Evolutionary conservation across 768 basidiomycete genomes (phyloP), one percentile per base, ranked within the genome.

Genomic region (Pleurotus giganteus): DNA sequence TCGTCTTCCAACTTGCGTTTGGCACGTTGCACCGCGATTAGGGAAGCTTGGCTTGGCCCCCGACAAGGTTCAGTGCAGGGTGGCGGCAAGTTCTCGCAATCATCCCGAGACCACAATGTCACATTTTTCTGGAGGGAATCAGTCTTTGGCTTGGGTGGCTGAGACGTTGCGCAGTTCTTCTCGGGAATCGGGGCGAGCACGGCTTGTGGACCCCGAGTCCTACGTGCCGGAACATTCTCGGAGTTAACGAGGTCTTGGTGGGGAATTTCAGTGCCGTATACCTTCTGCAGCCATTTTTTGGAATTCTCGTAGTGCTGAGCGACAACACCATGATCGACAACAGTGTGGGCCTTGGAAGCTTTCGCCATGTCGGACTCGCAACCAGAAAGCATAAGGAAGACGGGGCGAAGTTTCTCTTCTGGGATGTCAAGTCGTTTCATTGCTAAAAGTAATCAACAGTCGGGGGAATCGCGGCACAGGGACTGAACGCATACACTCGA

Each of bases 291-390:
- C 72, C 78, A 81, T 49, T 63, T 66, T 49, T 71, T 67, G 17
- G 79, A 73, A 41, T 72, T 71, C 13, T 64, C 60, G 47, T 73
- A 67, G 60, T 84, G 78, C 19, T 64, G 62, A 1, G 63, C 56
- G 15, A 68, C 66, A n/a, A 61, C 57, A n/a, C 62, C 62, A 0
- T 69, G 63, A 31, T 66, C 60, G 19, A 63, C 65, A 24, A 49
- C 59, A 1, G 63, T 50, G 34, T 60, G 15, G 41, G 60, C 29
- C 57, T 69, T 70, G 19, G 65, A 62, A 32, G 58, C 59, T 61
- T 64, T 72, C 44, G 68, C 73, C 51, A 83, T 61, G 59, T 83
- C 82, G 2, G 70, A 68, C 60, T 84, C 78, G 59, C 82, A 84
- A 50, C 78, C 75, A 6, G 82, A 75, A 13, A 84, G 70, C 64